A percentile compares a stretch with the other conserved stretches of the same genome.
These are phyloP conservation scores for Lactifluus rugatus DNA, from an alignment of 768 basidiomycete genomes.

Conservation along the genomic window DNA sequence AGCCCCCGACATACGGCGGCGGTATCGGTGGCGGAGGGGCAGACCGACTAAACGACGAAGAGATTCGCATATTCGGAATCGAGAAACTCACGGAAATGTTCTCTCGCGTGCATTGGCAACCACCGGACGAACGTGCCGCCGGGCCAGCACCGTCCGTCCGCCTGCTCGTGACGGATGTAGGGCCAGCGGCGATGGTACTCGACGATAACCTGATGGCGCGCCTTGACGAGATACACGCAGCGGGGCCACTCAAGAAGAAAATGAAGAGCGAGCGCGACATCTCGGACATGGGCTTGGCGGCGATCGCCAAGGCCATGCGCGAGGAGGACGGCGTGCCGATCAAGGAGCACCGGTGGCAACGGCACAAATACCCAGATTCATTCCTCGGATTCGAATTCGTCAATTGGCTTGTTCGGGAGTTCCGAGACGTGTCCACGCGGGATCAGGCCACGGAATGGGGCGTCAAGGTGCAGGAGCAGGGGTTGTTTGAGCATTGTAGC, in stretches of 20 bases:
- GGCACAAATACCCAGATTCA: slow-evolving; percentile 59
- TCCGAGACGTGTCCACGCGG: slow-evolving; percentile 76
- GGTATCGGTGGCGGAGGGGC: slow-evolving; percentile 38
- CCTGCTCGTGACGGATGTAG: slow-evolving; percentile 77
- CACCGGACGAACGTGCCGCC: slow-evolving; percentile 42
- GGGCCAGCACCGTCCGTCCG: slow-evolving; percentile 51
- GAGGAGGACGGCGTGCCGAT: slow-evolving; percentile 79
- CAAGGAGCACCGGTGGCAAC: slow-evolving; percentile 80
- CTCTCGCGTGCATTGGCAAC: slow-evolving; percentile 72
- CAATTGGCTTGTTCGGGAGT: slow-evolving; percentile 87
- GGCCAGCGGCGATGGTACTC: slow-evolving; percentile 67
- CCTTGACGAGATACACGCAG: slow-evolving; percentile 69
- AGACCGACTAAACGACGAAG: slow-evolving; percentile 76
- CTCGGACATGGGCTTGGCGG: slow-evolving; percentile 47
- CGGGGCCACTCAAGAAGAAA: slow-evolving; percentile 69
- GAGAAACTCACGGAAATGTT: slow-evolving; percentile 87
- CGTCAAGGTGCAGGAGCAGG: slow-evolving; percentile 62
- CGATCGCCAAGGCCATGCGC: slow-evolving; percentile 75
- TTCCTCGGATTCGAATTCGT: slow-evolving; percentile 89
- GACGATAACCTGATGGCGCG: slow-evolving; percentile 74
- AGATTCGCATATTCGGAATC: slow-evolving; percentile 80
- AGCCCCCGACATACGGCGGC: slow-evolving; percentile 40
- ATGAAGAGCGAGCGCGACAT: slow-evolving; percentile 72
- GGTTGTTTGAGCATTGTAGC: slow-evolving; percentile 81
- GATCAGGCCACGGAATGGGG: slow-evolving; percentile 78